Base-by-base conservation (phyloP, 2,329 filamentous ascomycete species). In the Apiospora arundinis region DNA sequence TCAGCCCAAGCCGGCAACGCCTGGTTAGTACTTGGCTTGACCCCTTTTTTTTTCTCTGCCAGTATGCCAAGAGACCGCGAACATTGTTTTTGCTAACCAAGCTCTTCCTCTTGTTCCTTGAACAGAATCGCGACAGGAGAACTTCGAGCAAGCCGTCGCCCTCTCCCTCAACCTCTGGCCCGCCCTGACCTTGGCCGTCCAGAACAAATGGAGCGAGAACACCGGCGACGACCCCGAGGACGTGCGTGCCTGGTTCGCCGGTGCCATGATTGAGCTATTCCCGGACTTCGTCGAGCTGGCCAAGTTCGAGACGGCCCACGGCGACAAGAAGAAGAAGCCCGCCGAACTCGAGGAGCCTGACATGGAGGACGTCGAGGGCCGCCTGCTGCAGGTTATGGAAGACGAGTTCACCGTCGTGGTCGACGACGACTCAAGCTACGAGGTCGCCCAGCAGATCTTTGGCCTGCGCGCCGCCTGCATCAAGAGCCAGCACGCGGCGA, bases 161-260 rank as follows among this genome's bases (percentile, higher is more conserved):
- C 92, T 96, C 80, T 85, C 92, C 60, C 90, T 99, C 75, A 91
- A 95, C 85, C 89, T 93, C 79, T 99, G 96, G 96, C 91, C 93
- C 9, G 92, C 94, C 44, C 91, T 99, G 70, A 92, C 92, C 67
- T 91, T 97, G 79, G 94, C 96, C 66, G 93, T 98, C 63, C 89
- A 93, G 80, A 94, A 94, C 81, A 87, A 90, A 83, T 97, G 95
- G 92, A 96, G 95, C 77, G 96, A 95, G 2, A 90, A 93, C 52
- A 91, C 94, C 78, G 92, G 91, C 28, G 82, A 87, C 73, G 94
- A 97, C 21, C 67, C 67, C 25, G 46, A 69, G 46, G 67, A 69
- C 82, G 98, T 98, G 85, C 93, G 95, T 78, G 95, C 97, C 87
- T 98, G 95, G 95, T 93, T 99, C 78, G 95, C 93, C 69, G 95